Conservation (phyloP, 495 filamentous ascomycete genomes). For the Penicillium turbatum region DNA sequence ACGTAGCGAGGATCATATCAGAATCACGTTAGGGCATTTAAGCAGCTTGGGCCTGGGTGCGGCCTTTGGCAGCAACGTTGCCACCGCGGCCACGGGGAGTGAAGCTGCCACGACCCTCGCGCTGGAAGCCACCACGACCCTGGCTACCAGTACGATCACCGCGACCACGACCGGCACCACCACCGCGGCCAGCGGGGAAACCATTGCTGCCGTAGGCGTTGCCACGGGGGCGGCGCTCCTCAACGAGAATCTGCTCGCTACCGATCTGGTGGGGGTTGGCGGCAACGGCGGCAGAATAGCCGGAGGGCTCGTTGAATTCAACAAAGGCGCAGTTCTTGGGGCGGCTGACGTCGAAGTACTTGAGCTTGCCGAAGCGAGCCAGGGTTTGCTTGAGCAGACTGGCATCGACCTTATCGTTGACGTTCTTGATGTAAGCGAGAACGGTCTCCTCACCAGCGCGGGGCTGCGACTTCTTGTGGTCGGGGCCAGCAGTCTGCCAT, state of each 20-base stretch:
- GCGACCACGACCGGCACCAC: constrained; percentile 56
- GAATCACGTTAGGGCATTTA: constrained; percentile 21
- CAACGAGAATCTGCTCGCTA: constrained; percentile 75
- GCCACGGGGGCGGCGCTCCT: constrained; percentile 78
- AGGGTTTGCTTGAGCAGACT: constrained; percentile 63
- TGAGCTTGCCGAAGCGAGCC: constrained; percentile 69
- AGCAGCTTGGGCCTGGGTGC: constrained; percentile 48
- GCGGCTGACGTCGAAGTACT: constrained; percentile 85
- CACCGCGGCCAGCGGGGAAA: constrained; percentile 57
- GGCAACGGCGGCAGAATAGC: constrained; percentile 72
- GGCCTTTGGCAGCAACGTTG: constrained; percentile 44
- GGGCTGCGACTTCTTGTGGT: constrained; percentile 75
- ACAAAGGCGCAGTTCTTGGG: constrained; percentile 95
- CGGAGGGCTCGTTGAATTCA: constrained; percentile 76
- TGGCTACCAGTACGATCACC: constrained; percentile 62
- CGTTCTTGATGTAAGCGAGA: constrained; percentile 88
- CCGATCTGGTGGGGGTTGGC: constrained; percentile 84
- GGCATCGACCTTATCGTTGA: constrained; percentile 74
- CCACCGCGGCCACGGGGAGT: constrained; percentile 52
- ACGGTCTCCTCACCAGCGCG: constrained; percentile 62
- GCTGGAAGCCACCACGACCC: constrained; percentile 63
- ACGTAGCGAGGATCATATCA: constrained; percentile 7
- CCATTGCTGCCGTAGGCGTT: constrained; percentile 57
- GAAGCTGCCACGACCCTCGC: constrained; percentile 58
- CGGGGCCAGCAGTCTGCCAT: constrained; percentile 77